Evolutionary conservation across 345 rosid species (phyloP), one percentile per base, ranked within the genome.

Genomic region (Salix udensis): DNA sequence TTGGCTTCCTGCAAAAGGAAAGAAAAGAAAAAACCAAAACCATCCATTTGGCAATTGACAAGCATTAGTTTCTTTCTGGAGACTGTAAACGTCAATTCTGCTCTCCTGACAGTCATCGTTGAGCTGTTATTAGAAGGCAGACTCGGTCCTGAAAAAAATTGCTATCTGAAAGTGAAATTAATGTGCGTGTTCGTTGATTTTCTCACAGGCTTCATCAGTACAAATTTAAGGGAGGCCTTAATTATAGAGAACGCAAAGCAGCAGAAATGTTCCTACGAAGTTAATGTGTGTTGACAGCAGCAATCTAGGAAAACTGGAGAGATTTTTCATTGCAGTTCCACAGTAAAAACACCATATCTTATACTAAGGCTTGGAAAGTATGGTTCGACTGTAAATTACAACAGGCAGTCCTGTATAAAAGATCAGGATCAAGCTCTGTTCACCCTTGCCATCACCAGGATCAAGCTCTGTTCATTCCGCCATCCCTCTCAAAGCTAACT

Each of bases 401-500:
- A 44, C 69, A 70, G 52, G 21, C 48, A 66, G 40, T 79, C 82
- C 82, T 31, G 74, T 79, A 42, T 60, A 79, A 79, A 79, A 79
- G 42, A 48, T 71, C 74, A 42, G 82, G 82, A 24, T 61, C 50
- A 39, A 68, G 74, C 78, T 79, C 77, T 52, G 53, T 69, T 61
- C 24, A 15, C 39, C 42, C 58, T 36, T 2, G 15, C 24, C 18
- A 30, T 14, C 6, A 6, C 24, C 72, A 26, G 70, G 81, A 12
- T 55, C 28, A 24, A 67, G 60, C 71, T 65, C 76, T 28, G 65
- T 50, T 50, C 16, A 23, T 53, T 58, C 58, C 10, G 37, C 30
- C 24, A 37, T 13, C 10, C 36, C 70, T 66, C 14, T 65, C 42
- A 26, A 37, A 46, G 66, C 73, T 78, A 66, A 66, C 31, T 12